These are phyloP conservation scores for Phytophthora macrochlamydospora DNA, from an alignment of 352 stramenopile genomes.

Conservation along the genomic window DNA sequence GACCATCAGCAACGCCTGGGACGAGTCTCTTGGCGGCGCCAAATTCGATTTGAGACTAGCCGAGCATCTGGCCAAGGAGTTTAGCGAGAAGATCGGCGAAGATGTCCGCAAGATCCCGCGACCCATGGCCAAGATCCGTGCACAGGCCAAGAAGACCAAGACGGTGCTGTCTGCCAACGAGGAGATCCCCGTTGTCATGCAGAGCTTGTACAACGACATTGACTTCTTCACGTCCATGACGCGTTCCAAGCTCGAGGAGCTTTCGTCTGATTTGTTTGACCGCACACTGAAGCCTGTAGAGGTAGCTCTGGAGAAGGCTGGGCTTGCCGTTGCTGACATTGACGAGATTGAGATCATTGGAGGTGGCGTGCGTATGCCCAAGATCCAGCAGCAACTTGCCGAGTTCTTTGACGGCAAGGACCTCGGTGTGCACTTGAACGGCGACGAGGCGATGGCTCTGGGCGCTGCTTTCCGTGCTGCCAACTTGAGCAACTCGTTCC, in stretches of 20 bases:
- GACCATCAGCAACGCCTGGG: conserved; percentile 94
- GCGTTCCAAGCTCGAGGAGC: conserved; percentile 92
- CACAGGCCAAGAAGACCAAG: conserved; percentile 97
- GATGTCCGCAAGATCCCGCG: conserved; percentile 91
- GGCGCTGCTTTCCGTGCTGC: conserved; percentile 95
- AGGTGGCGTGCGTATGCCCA: conserved; percentile 95
- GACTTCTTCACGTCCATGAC: conserved; percentile 93
- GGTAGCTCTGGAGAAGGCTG: conserved; percentile 84
- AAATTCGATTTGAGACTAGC: conserved; percentile 94
- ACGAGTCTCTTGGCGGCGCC: conserved; percentile 91
- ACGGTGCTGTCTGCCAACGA: conserved; percentile 97
- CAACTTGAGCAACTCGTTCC: conserved; percentile 96
- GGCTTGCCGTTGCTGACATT: conserved; percentile 92
- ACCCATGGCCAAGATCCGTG: conserved; percentile 95
- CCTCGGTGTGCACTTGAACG: conserved; percentile 97
- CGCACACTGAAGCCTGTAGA: conserved; percentile 88
- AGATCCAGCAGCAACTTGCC: conserved; percentile 91
- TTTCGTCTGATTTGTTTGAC: conserved; percentile 89
- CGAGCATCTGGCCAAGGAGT: conserved; percentile 93
- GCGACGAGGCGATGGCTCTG: conserved; percentile 97
- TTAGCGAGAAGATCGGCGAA: conserved; percentile 92
- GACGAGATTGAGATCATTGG: conserved; percentile 97
- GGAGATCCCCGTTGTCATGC: conserved; percentile 95
- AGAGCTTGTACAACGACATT: conserved; percentile 94
- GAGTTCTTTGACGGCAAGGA: conserved; percentile 82